These are phyloP conservation scores for Ceratocystis smalleyi DNA, from an alignment of 2,329 filamentous ascomycete species.

Conservation along the genomic window DNA sequence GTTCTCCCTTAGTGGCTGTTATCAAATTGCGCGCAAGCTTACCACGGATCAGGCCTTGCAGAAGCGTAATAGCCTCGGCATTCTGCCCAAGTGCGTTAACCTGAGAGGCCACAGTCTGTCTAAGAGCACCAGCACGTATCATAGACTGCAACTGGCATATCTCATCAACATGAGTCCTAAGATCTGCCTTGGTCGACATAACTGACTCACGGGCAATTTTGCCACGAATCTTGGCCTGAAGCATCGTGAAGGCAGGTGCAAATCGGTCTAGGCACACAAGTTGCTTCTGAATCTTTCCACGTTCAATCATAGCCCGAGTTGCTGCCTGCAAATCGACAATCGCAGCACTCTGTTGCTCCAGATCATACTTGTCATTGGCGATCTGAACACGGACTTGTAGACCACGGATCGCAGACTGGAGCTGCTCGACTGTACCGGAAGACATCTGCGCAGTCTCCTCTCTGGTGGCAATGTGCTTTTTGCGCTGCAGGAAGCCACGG, in stretches of 20 bases:
- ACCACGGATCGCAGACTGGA: slow-evolving; percentile 47
- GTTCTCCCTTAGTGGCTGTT: slow-evolving; percentile 32
- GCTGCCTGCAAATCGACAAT: slow-evolving; percentile 60
- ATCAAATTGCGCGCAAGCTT: slow-evolving; percentile 32
- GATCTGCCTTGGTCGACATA: slow-evolving; percentile 31
- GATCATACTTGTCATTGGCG: slow-evolving; percentile 37
- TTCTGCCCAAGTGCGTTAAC: slow-evolving; percentile 34
- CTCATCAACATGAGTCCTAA: slow-evolving; percentile 29
- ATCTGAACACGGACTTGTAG: slow-evolving; percentile 41
- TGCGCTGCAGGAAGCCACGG: slow-evolving; percentile 50
- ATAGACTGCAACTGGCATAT: slow-evolving; percentile 36
- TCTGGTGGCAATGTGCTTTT: slow-evolving; percentile 39
- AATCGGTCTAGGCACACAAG: slow-evolving; percentile 53
- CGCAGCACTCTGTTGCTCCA: slow-evolving; percentile 52
- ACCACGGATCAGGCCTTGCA: slow-evolving; percentile 32
- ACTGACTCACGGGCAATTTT: slow-evolving; percentile 32
- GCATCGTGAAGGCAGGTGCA: slow-evolving; percentile 21
- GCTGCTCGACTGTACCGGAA: slow-evolving; percentile 35
- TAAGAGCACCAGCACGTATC: slow-evolving; percentile 39
- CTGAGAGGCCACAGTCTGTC: slow-evolving; percentile 34
- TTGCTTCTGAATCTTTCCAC: slow-evolving; percentile 55
- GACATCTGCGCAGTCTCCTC: slow-evolving; percentile 35
- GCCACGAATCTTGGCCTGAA: slow-evolving; percentile 51
- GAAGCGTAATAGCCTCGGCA: slow-evolving; percentile 30
- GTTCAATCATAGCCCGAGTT: slow-evolving; percentile 61